Conservation (phyloP, 495 filamentous ascomycete genomes). For the Beverwykella pulmonaria region DNA sequence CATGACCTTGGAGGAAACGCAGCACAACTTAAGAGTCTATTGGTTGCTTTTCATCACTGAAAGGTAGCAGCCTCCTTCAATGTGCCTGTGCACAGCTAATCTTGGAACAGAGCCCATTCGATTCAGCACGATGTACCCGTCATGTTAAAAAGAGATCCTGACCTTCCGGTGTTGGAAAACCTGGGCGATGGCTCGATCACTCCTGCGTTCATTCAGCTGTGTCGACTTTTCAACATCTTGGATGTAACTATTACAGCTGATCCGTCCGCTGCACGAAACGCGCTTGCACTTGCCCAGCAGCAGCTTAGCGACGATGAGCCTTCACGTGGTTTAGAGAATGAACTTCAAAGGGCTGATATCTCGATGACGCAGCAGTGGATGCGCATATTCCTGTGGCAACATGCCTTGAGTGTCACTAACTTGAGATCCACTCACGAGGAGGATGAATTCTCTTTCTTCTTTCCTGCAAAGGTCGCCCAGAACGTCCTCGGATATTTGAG, state of each 20-base stretch:
- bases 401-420: conserved; percentile 35
- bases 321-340: conserved; percentile 42
- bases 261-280: conserved; percentile 30
- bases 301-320: conserved; percentile 43
- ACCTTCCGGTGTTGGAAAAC: conserved; percentile 38
- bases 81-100: background rate
- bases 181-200: conserved; percentile 42
- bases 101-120: conserved; percentile 43
- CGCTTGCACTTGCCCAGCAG: conserved; percentile 43
- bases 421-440: conserved; percentile 11
- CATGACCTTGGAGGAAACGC: conserved; percentile 41
- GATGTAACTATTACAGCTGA: conserved; percentile 43
- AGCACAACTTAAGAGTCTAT: conserved; percentile 49
- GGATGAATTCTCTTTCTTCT: conserved; percentile 37
- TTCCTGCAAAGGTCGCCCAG: conserved; percentile 50
- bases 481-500: conserved; percentile 49
- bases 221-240: conserved; percentile 51
- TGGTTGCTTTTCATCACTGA: conserved; percentile 55
- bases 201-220: conserved; percentile 50
- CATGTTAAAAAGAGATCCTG: conserved; percentile 45
- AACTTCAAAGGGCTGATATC: conserved; percentile 54
- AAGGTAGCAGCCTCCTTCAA: conserved; percentile 27
- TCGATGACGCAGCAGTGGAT: conserved; percentile 55
- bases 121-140: conserved; percentile 53
- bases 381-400: conserved; percentile 53